A percentile compares a stretch with the other conserved stretches of the same genome.
phyloP scores from a whole-genome alignment of 2,329 filamentous ascomycete genomes.

The Pseudogymnoascus sp. region DNA sequence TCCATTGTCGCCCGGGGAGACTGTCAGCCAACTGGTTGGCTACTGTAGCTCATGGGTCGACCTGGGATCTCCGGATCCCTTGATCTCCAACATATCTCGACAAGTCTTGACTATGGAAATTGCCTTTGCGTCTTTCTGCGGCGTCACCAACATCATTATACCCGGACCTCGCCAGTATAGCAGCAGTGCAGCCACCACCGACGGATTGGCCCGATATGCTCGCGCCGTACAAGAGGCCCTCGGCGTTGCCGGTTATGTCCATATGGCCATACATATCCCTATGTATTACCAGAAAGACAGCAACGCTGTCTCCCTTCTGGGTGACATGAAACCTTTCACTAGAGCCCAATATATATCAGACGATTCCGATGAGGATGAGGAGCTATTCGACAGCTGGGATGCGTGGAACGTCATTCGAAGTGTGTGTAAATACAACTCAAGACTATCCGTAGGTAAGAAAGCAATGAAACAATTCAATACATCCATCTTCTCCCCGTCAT shows the following conservation, averaged over 20 bases:
- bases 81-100: slow-evolving; percentile 77
- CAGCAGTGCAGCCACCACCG: slow-evolving; percentile 39
- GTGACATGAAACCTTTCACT: slow-evolving; percentile 25
- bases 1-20: slow-evolving; percentile 56
- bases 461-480: slow-evolving; percentile 22
- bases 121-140: slow-evolving; percentile 92
- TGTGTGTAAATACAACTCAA: slow-evolving; percentile 73
- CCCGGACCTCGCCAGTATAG: slow-evolving; percentile 64
- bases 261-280: slow-evolving; percentile 71
- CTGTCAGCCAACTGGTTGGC: slow-evolving; percentile 65
- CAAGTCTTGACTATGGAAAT: slow-evolving; percentile 88
- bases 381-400: slow-evolving; percentile 80
- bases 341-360: slow-evolving; percentile 18
- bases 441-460: slow-evolving; percentile 74
- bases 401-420: slow-evolving; percentile 84
- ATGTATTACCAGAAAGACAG: slow-evolving; percentile 66
- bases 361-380: slow-evolving; percentile 29
- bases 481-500: not conserved
- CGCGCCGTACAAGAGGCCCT: slow-evolving; percentile 76
- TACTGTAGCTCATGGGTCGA: slow-evolving; percentile 91
- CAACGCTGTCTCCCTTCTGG: slow-evolving; percentile 30
- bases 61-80: slow-evolving; percentile 69
- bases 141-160: slow-evolving; percentile 73
- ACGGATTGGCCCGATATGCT: slow-evolving; percentile 64
- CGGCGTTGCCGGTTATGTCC: slow-evolving; percentile 63